A percentile compares a stretch with the other conserved stretches of the same genome.
phyloP scores from a whole-genome alignment of 1,284 basidiomycete genomes.

The Cryptococcus sp. region DNA sequence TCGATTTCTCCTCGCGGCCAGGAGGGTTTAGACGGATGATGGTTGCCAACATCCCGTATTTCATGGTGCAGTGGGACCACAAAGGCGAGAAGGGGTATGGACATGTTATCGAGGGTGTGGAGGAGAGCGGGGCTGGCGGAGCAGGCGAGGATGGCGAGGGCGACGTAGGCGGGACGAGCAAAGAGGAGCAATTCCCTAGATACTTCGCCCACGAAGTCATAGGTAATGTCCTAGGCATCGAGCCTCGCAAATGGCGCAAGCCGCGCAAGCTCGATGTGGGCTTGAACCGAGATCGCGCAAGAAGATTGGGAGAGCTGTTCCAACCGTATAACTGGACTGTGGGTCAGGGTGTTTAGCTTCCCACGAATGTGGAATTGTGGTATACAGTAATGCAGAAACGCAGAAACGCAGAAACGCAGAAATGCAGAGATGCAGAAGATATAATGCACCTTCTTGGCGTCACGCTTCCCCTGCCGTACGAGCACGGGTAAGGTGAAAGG shows the following conservation, averaged over 20 bases:
- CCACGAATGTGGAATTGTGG: background rate
- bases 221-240: conserved; percentile 84
- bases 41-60: conserved; percentile 96
- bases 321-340: conserved; percentile 54
- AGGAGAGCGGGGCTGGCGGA: conserved; percentile 57
- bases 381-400: background rate
- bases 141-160: conserved; percentile 61
- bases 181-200: conserved; percentile 68
- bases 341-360: conserved; percentile 9
- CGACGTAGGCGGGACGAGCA: conserved; percentile 67
- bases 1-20: conserved; percentile 83
- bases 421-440: too few relatives aligned
- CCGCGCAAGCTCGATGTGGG: conserved; percentile 73
- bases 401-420: too few relatives aligned
- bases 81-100: conserved; percentile 96
- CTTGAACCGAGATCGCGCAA: conserved; percentile 69
- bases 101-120: conserved; percentile 89
- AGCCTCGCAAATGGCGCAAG: conserved; percentile 81
- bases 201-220: conserved; percentile 96
- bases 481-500: too few relatives aligned
- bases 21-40: conserved; percentile 88
- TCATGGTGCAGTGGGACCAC: conserved; percentile 97
- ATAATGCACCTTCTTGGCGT: too few relatives aligned
- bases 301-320: conserved; percentile 53
- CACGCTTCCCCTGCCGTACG: too few relatives aligned